Conservation (phyloP, 106 monocot genomes). For the Hemerocallis citrina region DNA sequence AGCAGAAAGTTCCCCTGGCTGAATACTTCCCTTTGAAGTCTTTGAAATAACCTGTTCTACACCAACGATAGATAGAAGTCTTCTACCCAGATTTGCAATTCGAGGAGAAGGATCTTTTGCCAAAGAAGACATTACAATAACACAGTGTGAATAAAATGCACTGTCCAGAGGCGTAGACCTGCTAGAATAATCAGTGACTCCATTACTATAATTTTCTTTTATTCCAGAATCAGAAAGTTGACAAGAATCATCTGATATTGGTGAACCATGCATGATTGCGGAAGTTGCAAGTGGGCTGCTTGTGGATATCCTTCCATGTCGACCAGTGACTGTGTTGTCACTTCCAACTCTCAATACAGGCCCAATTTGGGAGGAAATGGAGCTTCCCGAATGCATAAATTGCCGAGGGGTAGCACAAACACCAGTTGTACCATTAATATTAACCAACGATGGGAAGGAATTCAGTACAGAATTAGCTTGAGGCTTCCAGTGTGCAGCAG, state of each 20-base stretch:
- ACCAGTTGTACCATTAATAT: constrained; percentile 26
- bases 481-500: constrained; percentile 80
- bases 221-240: constrained; percentile 82
- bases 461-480: constrained; percentile 38
- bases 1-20: constrained; percentile 46
- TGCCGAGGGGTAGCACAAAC: constrained; percentile 26
- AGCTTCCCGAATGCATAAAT: constrained; percentile 32
- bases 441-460: constrained; percentile 48
- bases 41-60: constrained; percentile 77
- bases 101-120: constrained; percentile 91
- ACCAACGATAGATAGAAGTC: constrained; percentile 71
- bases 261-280: constrained; percentile 62
- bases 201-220: constrained; percentile 65
- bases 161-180: constrained; percentile 34
- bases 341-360: constrained; percentile 59
- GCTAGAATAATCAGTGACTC: constrained; percentile 35
- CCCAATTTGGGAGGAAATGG: constrained; percentile 42
- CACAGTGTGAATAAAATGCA: constrained; percentile 63
- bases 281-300: constrained; percentile 58
- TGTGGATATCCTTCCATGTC: constrained; percentile 77
- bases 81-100: constrained; percentile 61
- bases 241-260: constrained; percentile 57
- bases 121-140: constrained; percentile 64
- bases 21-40: constrained; percentile 22
- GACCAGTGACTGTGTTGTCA: constrained; percentile 31